Evolutionary conservation across 805 yeast species (phyloP).

Genomic region (Torulaspora indica): DNA sequence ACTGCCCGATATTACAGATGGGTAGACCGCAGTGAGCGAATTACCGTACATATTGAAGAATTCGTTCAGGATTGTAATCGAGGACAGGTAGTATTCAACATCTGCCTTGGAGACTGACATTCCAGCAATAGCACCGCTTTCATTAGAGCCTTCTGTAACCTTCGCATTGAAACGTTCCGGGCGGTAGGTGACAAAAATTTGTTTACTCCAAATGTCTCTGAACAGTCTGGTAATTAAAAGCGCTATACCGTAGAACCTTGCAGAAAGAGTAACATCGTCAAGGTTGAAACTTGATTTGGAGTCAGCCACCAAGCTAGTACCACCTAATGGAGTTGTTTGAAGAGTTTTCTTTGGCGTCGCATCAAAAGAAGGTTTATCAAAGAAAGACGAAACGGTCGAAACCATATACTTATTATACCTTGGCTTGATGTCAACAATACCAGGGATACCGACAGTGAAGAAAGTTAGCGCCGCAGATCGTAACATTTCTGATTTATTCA

Average conservation of each 20-base stretch:
- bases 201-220: conserved; percentile 71
- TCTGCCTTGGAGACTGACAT: conserved; percentile 38
- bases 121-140: conserved; percentile 22
- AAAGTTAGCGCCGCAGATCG: conserved; percentile 43
- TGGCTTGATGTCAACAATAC: conserved; percentile 42
- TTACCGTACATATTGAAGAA: conserved; percentile 64
- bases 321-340: conserved; percentile 14
- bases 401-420: conserved; percentile 34
- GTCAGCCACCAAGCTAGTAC: conserved; percentile 10
- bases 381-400: conserved; percentile 30
- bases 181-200: conserved; percentile 49
- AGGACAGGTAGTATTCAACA: conserved; percentile 66
- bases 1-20: conserved; percentile 43
- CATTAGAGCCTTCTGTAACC: conserved; percentile 23
- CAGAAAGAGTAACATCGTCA: conserved; percentile 81
- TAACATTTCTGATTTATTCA: conserved; percentile 51
- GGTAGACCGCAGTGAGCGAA: conserved; percentile 28
- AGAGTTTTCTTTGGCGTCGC: conserved; percentile 21
- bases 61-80: conserved; percentile 62
- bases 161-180: conserved; percentile 13
- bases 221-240: conserved; percentile 72
- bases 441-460: conserved; percentile 42
- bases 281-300: conserved; percentile 38
- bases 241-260: conserved; percentile 85
- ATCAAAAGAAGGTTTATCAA: conserved; percentile 23